Base-by-base conservation (phyloP, 495 filamentous ascomycete species). In the Penicillium salamii region DNA sequence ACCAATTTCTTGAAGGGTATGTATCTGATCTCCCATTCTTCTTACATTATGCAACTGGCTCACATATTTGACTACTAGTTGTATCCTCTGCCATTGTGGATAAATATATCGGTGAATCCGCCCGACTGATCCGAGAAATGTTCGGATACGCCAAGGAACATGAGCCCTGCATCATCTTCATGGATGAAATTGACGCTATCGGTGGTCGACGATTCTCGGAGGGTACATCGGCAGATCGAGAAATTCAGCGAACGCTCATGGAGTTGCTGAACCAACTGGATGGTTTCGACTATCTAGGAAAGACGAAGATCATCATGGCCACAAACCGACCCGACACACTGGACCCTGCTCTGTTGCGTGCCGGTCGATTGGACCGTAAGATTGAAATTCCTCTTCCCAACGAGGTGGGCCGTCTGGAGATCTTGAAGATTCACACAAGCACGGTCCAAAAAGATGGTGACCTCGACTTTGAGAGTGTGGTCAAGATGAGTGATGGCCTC, bases 251-350 rank as follows among this genome's bases (percentile, higher is more conserved):
- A 50, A 99, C 95, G 32, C 78, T 99, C 52, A 99, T 99, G 95
- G 95, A 99, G 65, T 79, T 99, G 23, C 86, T 99, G 50, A 99
- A 99, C 68, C 95, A 99, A 68, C 83, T 99, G 37, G 95, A 99
- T 68, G 95, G 95, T 47, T 99, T 99, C 76, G 95, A 99, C 67
- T 99, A 99, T 69, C 79, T 99, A 5, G 95, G 95, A 48, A 95
- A 97, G 80, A 99, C 95, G 18, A 99, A 99, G 77, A 99, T 99
- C 71, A 99, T 97, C 75, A 99, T 99, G 95, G 95, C 95, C 21
- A 99, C 95, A 28, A 99, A 99, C 77, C 81, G 95, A 67, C 95
- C 95, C 12, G 95, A 99, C 68, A 99, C 95, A 2, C 82, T 99
- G 15, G 95, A 99, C 65, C 95, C 95, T 8, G 95, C 95, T 8